These are phyloP conservation scores for Discostella stelligeroides DNA, from an alignment of 108 stramenopile species.

Conservation along the genomic window DNA sequence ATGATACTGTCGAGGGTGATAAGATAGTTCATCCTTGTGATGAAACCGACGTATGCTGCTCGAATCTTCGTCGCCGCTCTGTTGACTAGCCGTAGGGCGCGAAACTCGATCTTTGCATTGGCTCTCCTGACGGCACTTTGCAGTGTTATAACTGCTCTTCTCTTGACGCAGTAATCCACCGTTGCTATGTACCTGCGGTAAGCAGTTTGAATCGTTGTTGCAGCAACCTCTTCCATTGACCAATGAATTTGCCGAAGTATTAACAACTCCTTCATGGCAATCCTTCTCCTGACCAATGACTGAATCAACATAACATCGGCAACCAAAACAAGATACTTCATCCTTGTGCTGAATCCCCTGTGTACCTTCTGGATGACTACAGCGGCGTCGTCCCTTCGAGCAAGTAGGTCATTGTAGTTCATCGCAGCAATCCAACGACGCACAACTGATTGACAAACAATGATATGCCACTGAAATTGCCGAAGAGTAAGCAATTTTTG, in stretches of 20 bases:
- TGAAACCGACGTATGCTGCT: neutral
- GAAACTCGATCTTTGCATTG: neutral
- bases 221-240: neutral
- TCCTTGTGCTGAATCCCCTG: conserved; percentile 4
- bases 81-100: neutral
- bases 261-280: neutral
- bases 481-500: neutral
- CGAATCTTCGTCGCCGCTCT: conserved; percentile 3
- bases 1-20: neutral
- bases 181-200: conserved; percentile 3
- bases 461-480: conserved; percentile 43
- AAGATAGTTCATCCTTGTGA: neutral
- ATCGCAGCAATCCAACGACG: conserved; percentile 32
- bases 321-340: neutral
- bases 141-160: neutral
- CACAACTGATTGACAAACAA: conserved; percentile 60
- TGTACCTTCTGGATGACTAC: conserved; percentile 31
- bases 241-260: neutral
- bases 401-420: neutral
- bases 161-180: neutral
- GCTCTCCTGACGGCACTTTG: neutral
- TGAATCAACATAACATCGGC: conserved; percentile 10
- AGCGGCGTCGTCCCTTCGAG: conserved; percentile 50
- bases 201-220: conserved; percentile 16
- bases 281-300: conserved; percentile 9